These are phyloP conservation scores for Torulaspora microellipsoides DNA, from an alignment of 805 yeast genomes.

Conservation along the genomic window DNA sequence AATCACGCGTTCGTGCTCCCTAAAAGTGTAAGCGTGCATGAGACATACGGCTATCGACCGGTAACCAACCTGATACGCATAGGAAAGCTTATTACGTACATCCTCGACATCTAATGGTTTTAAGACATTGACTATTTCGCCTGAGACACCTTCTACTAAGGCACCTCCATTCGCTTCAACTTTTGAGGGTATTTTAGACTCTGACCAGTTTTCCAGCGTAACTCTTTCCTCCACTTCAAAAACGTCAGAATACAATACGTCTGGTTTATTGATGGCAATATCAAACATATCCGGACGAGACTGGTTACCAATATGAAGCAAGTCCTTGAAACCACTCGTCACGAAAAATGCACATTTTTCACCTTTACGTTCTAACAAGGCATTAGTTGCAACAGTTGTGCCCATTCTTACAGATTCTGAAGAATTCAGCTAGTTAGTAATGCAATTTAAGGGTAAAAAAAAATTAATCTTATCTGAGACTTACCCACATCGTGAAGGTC, in stretches of 20 bases:
- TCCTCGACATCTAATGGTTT: constrained; percentile 45
- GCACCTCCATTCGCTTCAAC: constrained; percentile 7
- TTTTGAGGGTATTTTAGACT: constrained; percentile 48
- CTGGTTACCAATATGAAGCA: constrained; percentile 81
- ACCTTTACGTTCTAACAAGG: constrained; percentile 87
- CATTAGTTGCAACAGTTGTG: constrained; percentile 93
- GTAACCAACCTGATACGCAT: constrained; percentile 52
- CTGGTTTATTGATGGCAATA: constrained; percentile 65
- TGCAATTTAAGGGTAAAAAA: not conserved
- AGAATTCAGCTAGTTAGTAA: not conserved
- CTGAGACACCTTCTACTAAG: constrained; percentile 53
- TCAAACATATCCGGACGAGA: constrained; percentile 88
- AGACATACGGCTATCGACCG: constrained; percentile 67
- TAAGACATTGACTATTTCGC: constrained; percentile 59
- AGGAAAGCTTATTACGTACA: constrained; percentile 39
- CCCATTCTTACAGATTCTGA: constrained; percentile 61
- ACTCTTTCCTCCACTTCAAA: constrained; percentile 88
- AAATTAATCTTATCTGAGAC: constrained; percentile 21
- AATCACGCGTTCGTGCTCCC: constrained; percentile 60
- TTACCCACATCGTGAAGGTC: constrained; percentile 61
- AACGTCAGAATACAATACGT: constrained; percentile 66
- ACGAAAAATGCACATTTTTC: constrained; percentile 79
- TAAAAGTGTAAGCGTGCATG: constrained; percentile 67
- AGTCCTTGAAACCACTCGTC: constrained; percentile 83
- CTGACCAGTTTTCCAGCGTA: constrained; percentile 75